Percentiles rank a stretch among this genome's conserved stretches.
Conservation (phyloP, 2,329 filamentous ascomycete species). For the Botryotinia convoluta region DNA sequence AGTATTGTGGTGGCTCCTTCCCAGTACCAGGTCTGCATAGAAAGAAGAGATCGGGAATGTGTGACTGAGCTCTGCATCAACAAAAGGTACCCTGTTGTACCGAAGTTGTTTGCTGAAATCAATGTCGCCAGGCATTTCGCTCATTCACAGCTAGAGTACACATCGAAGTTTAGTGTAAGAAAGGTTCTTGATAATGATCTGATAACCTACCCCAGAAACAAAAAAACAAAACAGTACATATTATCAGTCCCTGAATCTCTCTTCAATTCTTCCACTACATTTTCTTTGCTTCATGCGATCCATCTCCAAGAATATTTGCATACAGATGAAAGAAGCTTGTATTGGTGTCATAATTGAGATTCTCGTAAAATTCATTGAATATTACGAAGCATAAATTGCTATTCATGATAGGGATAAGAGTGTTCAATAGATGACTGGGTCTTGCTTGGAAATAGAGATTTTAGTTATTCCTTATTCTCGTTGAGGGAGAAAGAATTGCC, state of each 20-base stretch:
- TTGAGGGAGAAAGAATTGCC: neutral
- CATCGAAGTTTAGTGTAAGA: neutral
- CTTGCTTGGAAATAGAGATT: neutral
- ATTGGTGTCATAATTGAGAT: neutral
- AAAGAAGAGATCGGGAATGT: neutral
- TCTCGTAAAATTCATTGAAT: neutral
- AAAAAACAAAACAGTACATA: neutral
- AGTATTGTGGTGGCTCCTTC: neutral
- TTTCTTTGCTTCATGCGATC: neutral
- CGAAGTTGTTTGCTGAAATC: neutral
- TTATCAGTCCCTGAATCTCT: neutral
- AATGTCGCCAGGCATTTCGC: neutral
- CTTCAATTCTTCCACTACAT: neutral
- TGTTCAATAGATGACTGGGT: neutral
- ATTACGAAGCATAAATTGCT: neutral
- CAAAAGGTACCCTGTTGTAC: neutral
- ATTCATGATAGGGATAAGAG: neutral
- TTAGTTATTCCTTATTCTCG: neutral
- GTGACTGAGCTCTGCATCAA: neutral
- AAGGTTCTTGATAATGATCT: neutral
- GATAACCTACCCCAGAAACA: neutral
- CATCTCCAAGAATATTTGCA: neutral
- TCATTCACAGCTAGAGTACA: neutral
- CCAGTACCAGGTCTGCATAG: neutral
- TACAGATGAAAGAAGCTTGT: neutral